Base-by-base conservation (phyloP, 108 stramenopile genomes). In the Cafeteria roenbergensis region DNA sequence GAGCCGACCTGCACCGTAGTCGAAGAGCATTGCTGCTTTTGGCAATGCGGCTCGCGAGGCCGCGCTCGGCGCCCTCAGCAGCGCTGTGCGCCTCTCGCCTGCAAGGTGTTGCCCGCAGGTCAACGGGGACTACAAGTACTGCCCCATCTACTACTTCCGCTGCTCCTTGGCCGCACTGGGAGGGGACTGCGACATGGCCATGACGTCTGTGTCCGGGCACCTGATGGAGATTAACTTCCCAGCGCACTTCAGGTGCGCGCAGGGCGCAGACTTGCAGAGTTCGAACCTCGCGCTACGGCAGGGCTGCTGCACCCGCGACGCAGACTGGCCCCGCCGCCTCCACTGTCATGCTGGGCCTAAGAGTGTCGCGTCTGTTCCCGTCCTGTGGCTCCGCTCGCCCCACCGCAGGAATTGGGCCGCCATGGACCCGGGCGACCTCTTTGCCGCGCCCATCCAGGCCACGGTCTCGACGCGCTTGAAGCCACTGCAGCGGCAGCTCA, bases 171-270 rank as follows among this genome's bases (percentile, higher is more conserved):
- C 42, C 48, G 24, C 58, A 4, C 25, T 1, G 17, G 57, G 35
- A 17, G 33, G 28, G 48, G 61, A 63, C 8, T 36, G 31, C 9
- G 6, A 32, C 34, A 34, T 38, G 30, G 56, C 58, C 22, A 83
- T 99, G 0, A 94, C 91, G 2, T 86, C 85, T 30, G 97, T 99
- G 0, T 86, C 83, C 0, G 94, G 97, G 8, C 97, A 99, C 66
- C 85, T 94, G 25, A 93, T 89, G 76, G 83, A 80, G 35, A 78
- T 89, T n/a, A 93, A 99, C 64, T 99, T 99, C 71, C 84, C 83
- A 0, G 68, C 67, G 34, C 71, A 90, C 55, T 92, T 71, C 71
- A 30, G n/a, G n/a, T n/a, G n/a, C n/a, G n/a, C n/a, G n/a, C n/a
- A n/a, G n/a, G n/a, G n/a, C n/a, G n/a, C n/a, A n/a, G n/a, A n/a